These are phyloP conservation scores for Nothophoma quercina DNA, from an alignment of 2,329 filamentous ascomycete species.

Conservation along the genomic window DNA sequence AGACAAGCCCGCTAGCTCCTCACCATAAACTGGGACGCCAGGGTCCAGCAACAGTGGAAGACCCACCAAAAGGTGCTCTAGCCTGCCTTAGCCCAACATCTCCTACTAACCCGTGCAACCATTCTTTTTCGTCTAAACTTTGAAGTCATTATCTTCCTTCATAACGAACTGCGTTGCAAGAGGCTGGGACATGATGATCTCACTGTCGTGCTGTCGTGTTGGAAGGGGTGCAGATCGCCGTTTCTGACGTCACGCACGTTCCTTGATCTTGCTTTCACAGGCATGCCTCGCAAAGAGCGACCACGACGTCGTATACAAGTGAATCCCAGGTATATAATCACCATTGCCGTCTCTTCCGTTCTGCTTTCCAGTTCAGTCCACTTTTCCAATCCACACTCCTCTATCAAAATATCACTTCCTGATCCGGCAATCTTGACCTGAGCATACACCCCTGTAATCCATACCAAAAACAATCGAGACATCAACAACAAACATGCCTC, in stretches of 20 bases:
- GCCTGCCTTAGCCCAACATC: neutral
- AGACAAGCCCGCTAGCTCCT: conserved; percentile 31
- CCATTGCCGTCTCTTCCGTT: conserved; percentile 8
- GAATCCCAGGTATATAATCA: conserved; percentile 16
- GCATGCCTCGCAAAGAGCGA: conserved; percentile 1
- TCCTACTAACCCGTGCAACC: neutral
- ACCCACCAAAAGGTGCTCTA: conserved; percentile 23
- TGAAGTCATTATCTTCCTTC: too few relatives aligned
- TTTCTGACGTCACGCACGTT: conserved; percentile 25
- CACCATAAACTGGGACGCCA: conserved; percentile 17
- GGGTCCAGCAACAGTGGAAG: conserved; percentile 16
- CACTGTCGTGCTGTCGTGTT: conserved; percentile 15
- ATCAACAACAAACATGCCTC: conserved; percentile 38
- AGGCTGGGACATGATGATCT: conserved; percentile 21
- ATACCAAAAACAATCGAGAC: neutral
- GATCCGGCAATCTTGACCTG: neutral
- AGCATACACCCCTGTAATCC: neutral
- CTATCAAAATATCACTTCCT: neutral
- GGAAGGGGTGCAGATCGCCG: conserved; percentile 17
- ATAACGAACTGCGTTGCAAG: too few relatives aligned
- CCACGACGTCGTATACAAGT: neutral
- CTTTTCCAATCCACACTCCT: conserved; percentile 6
- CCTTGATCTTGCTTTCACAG: conserved; percentile 21
- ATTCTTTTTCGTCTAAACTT: too few relatives aligned
- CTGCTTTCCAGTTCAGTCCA: conserved; percentile 3